Conservation (phyloP, 208 protist species). For the Acanthamoeba lenticulata region DNA sequence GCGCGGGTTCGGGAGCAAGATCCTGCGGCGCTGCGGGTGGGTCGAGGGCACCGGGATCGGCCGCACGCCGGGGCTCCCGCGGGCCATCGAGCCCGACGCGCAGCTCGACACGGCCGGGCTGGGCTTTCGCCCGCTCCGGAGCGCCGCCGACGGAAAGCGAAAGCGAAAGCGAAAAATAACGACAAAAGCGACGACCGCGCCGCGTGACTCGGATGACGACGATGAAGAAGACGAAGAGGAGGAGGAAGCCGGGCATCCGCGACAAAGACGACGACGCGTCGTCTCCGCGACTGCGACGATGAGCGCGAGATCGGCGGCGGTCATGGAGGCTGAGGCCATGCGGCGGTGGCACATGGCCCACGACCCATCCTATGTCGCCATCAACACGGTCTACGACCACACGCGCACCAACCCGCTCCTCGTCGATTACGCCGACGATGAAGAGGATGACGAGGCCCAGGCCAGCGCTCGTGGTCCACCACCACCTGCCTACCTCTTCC, state of each 20-base stretch:
- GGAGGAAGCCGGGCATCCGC: neutral
- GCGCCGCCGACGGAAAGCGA: neutral
- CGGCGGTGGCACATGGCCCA: neutral
- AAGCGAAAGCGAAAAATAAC: neutral
- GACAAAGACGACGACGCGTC: neutral
- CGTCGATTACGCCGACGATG: neutral
- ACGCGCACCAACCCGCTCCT: neutral
- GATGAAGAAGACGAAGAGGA: neutral
- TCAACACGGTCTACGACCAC: neutral
- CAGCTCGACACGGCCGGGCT: neutral
- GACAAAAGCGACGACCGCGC: neutral
- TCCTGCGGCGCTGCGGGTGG: neutral
- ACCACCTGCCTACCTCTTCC: neutral
- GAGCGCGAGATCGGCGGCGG: neutral
- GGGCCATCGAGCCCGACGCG: neutral
- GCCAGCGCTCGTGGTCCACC: neutral
- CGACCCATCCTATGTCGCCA: neutral
- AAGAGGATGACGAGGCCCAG: neutral
- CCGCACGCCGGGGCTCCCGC: neutral
- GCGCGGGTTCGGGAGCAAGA: neutral
- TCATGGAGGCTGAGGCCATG: neutral
- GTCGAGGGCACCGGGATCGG: neutral
- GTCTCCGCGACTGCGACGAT: neutral
- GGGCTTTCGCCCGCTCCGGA: neutral
- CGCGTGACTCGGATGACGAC: neutral